These are phyloP conservation scores for Apiospora koreana DNA, from an alignment of 2,329 filamentous ascomycete genomes.

Conservation along the genomic window DNA sequence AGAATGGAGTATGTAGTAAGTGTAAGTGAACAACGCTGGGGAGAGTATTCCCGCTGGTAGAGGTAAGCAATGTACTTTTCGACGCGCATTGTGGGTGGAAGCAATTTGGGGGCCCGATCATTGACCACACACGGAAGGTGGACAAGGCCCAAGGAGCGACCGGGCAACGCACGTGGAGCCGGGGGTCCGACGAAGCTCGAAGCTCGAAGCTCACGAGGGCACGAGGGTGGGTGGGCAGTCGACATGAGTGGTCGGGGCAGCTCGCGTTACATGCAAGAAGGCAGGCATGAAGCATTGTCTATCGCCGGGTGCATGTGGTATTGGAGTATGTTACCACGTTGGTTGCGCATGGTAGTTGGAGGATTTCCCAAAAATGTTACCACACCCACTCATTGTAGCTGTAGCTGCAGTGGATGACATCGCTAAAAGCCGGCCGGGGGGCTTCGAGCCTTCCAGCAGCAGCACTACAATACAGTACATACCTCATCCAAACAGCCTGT, in stretches of 20 bases:
- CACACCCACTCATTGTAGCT: too few relatives aligned
- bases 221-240: not conserved
- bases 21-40: not conserved
- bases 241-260: not conserved
- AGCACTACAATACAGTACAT: not conserved
- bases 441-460: not conserved
- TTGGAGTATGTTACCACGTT: not conserved
- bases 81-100: not conserved
- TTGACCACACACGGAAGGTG: not conserved
- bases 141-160: not conserved
- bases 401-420: not conserved
- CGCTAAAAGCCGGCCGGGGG: not conserved
- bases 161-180: not conserved
- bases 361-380: not conserved
- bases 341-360: not conserved
- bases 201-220: not conserved
- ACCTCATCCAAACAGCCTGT: not conserved
- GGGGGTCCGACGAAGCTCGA: slow-evolving; percentile 1
- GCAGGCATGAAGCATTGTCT: not conserved
- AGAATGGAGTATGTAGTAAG: not conserved
- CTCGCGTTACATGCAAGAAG: not conserved
- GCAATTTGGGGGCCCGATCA: not conserved
- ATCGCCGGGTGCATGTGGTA: not conserved
- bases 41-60: too few relatives aligned
- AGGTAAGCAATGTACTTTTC: too few relatives aligned